Evolutionary conservation across 2,329 filamentous ascomycete genomes (phyloP), one percentile per base, ranked within the genome.

Genomic region (Fusarium sp.): DNA sequence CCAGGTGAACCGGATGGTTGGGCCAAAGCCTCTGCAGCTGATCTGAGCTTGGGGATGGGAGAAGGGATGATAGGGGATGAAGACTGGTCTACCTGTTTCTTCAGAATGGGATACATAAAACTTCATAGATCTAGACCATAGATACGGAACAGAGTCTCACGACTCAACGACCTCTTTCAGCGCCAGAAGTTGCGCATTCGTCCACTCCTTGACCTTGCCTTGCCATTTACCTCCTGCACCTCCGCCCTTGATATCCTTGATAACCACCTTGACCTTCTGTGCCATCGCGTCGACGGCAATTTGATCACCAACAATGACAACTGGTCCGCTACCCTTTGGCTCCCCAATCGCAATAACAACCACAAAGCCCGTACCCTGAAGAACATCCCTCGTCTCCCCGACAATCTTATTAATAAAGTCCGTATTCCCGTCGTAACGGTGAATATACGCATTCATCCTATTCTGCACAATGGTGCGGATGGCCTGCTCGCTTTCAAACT

Each of bases 351-450:
- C 79, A 14, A 81, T 42, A 1, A 80, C 73, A 2, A 78, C 63
- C 0, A 78, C 75, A 1, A 67, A 69, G 1, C 72, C 71, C 0
- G 65, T 68, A 1, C 61, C 74, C 8, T 65, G 66, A 2, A 75
- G 33, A 4, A 36, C 39, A 8, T 81, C 78, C 11, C 69, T 78
- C 7, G 78, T 66, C 20, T 77, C 72, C 0, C 70, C 74, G 0
- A 79, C 63, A 5, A 81, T 72, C 55, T 74, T 74, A n/a, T 81
- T 81, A 9, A 81, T 69, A 47, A 81, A 81, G 17, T 81, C 80
- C 3, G 77, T 72, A 2, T 70, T 78, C 0, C 78, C 78, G 7
- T 79, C 76, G 1, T 70, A 39, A 0, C 80, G 75, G 7, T 81
- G 68, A 1, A 81, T 73, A 39, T 70, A 80, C 0, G 73, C 78